A percentile compares a stretch with the other conserved stretches of the same genome.
Evolutionary conservation across 495 filamentous ascomycete species (phyloP).

Genomic region (Trichoderma reesei): DNA sequence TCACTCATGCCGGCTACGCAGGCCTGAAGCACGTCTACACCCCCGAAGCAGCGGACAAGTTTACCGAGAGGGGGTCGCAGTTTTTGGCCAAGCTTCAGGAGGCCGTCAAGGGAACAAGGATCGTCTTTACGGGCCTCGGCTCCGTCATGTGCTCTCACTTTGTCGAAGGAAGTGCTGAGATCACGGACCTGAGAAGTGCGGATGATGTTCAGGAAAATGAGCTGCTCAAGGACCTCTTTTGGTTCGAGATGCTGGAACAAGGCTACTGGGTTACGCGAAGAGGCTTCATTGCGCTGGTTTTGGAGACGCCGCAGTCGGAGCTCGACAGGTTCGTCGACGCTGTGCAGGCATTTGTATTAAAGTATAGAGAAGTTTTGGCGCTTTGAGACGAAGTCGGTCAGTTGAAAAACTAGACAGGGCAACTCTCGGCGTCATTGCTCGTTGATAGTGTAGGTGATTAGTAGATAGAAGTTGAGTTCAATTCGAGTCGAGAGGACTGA

Average conservation of each 20-base stretch:
- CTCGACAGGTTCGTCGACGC: conserved; percentile 21
- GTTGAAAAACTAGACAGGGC: too few relatives aligned
- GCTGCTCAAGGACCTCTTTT: conserved; percentile 34
- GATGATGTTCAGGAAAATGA: conserved; percentile 42
- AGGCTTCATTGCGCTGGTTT: conserved; percentile 27
- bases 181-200: conserved; percentile 18
- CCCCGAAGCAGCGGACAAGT: conserved; percentile 23
- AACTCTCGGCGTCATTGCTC: neutral
- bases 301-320: conserved; percentile 28
- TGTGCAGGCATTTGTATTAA: conserved; percentile 12
- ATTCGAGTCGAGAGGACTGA: too few relatives aligned
- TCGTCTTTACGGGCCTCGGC: conserved; percentile 33
- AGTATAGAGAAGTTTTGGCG: neutral
- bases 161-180: conserved; percentile 11
- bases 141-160: conserved; percentile 36
- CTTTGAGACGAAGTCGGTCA: neutral
- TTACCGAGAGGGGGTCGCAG: conserved; percentile 30
- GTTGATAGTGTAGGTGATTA: neutral
- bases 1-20: conserved; percentile 44
- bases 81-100: conserved; percentile 24
- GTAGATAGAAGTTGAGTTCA: neutral
- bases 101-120: conserved; percentile 24
- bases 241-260: conserved; percentile 29
- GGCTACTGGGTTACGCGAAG: conserved; percentile 31
- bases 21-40: conserved; percentile 36